phyloP scores from a whole-genome alignment of 441 rosid species.

The Adansonia madagascariensis region DNA sequence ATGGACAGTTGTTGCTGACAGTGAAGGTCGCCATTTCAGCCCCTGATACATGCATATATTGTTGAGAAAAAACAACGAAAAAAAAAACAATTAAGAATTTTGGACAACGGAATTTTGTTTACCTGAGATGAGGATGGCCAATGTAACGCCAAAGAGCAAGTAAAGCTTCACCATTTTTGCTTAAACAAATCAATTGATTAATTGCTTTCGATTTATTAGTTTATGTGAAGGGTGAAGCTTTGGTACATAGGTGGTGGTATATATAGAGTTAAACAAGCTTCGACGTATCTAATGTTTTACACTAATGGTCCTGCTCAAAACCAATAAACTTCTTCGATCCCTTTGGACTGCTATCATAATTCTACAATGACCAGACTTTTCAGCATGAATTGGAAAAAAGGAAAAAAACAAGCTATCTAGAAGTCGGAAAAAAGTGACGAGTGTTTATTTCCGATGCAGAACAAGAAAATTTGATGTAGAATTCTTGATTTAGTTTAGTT shows the following conservation, averaged over 20 bases:
- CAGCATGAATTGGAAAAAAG: not conserved
- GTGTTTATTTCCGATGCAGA: too few relatives aligned
- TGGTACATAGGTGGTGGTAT: not conserved
- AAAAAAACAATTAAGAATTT: not conserved
- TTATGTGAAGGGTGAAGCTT: not conserved
- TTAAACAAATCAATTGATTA: not conserved
- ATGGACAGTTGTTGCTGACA: not conserved
- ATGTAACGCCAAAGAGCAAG: not conserved
- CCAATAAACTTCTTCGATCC: not conserved
- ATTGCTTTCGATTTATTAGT: not conserved
- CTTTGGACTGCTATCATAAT: not conserved
- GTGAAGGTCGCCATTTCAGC: not conserved
- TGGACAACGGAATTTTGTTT: not conserved
- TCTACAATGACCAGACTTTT: not conserved
- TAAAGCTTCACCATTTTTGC: not conserved
- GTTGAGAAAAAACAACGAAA: not conserved
- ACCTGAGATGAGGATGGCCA: constrained; percentile 12
- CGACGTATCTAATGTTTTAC: not conserved
- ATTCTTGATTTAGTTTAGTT: too few relatives aligned
- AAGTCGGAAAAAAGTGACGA: not conserved
- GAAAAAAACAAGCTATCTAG: too few relatives aligned
- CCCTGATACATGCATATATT: not conserved
- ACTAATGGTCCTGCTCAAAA: not conserved
- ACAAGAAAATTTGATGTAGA: too few relatives aligned
- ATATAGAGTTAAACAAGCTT: not conserved